These are phyloP conservation scores for Vigna trinervia DNA, from an alignment of 306 rosid species.

Conservation along the genomic window DNA sequence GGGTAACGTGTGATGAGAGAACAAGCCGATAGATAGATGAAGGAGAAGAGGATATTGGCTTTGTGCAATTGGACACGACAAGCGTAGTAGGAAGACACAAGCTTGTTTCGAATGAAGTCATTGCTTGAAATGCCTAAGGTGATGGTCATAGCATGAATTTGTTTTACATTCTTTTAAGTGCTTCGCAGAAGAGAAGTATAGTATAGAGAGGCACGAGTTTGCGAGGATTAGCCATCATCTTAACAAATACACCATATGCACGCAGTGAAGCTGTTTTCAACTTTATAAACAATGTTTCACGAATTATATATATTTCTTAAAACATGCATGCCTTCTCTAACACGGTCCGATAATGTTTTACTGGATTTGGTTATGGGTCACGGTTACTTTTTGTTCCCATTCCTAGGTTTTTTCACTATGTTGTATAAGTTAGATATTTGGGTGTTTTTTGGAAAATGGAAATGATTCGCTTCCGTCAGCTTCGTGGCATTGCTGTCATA, in stretches of 20 bases:
- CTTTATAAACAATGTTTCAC: background rate
- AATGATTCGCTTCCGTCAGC: conserved; percentile 32
- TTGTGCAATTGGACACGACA: no score
- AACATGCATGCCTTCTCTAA: background rate
- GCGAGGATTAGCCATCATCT: conserved; percentile 34
- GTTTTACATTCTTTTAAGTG: conserved; percentile 49
- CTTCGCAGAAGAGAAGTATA: conserved; percentile 52
- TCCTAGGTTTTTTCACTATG: background rate
- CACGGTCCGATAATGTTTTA: background rate
- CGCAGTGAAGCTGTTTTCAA: background rate
- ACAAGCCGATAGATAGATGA: no score
- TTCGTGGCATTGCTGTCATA: conserved; percentile 37
- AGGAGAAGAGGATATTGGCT: no score
- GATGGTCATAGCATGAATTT: conserved; percentile 59
- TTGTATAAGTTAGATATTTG: background rate
- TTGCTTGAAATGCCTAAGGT: conserved; percentile 50
- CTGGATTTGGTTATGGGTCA: conserved; percentile 4
- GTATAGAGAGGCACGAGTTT: conserved; percentile 51
- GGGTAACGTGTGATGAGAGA: no score
- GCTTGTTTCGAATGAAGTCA: no score
- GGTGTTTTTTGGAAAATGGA: background rate
- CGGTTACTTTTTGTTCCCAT: background rate
- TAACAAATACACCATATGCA: background rate
- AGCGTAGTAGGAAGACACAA: no score
- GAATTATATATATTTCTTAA: background rate